Percentiles rank a stretch among this genome's conserved stretches.
Conservation (phyloP, 2,329 filamentous ascomycete genomes). For the Fusarium sp. region DNA sequence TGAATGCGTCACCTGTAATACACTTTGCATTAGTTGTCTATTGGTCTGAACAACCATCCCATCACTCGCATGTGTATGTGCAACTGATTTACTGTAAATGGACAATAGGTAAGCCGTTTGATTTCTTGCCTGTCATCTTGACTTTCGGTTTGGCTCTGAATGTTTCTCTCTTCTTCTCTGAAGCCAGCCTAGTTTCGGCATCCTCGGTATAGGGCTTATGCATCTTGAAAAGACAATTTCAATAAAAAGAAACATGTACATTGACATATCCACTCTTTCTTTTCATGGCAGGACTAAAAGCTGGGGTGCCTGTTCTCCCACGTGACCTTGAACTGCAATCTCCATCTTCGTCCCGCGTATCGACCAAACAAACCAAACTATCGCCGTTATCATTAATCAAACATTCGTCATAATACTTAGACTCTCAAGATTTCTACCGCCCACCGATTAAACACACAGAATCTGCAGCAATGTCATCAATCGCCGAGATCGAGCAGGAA, state of each 20-base stretch:
- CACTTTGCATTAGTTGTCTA: conserved; percentile 7
- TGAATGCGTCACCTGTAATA: conserved; percentile 15
- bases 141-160: no score
- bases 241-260: neutral
- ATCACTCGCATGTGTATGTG: neutral
- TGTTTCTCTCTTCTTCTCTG: no score
- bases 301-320: conserved; percentile 3
- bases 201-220: no score
- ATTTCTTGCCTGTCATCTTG: no score
- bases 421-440: neutral
- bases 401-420: conserved; percentile 1
- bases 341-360: conserved; percentile 12
- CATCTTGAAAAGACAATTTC: no score
- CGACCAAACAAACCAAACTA: conserved; percentile 11
- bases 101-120: no score
- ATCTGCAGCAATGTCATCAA: conserved; percentile 43
- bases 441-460: neutral
- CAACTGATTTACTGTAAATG: no score
- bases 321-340: conserved; percentile 33
- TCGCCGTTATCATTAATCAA: conserved; percentile 6
- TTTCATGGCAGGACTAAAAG: conserved; percentile 5
- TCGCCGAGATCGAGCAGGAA: conserved; percentile 62
- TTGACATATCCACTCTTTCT: conserved; percentile 11
- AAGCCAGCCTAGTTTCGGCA: no score
- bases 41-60: neutral